These are phyloP conservation scores for Yarrowia alimentaria DNA, from an alignment of 805 yeast genomes.

Conservation along the genomic window DNA sequence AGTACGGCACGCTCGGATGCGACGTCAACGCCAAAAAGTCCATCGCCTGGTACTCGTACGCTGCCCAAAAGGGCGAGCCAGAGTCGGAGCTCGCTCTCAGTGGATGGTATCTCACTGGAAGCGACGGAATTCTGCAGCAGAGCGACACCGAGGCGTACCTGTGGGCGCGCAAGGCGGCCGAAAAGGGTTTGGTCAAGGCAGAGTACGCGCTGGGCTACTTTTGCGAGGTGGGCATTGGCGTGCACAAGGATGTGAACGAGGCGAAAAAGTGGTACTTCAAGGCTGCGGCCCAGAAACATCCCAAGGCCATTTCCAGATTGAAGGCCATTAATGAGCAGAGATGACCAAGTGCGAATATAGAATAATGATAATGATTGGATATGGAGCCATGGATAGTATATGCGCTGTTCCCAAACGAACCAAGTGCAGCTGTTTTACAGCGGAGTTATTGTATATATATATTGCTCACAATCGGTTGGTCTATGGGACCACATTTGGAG, in stretches of 20 bases:
- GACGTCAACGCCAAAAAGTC: conserved; percentile 55
- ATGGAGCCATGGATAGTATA: no score
- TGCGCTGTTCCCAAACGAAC: no score
- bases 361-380: no score
- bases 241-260: conserved; percentile 47
- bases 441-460: no score
- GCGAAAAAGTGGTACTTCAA: conserved; percentile 56
- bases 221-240: conserved; percentile 69
- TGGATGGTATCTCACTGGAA: conserved; percentile 81
- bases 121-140: conserved; percentile 54
- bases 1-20: conserved; percentile 60
- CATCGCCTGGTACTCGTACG: conserved; percentile 70
- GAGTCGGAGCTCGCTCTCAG: conserved; percentile 69
- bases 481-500: no score
- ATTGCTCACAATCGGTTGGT: no score
- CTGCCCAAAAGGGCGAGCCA: conserved; percentile 63
- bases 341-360: no score
- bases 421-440: no score
- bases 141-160: conserved; percentile 67
- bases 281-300: conserved; percentile 65
- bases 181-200: conserved; percentile 64
- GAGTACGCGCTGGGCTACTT: conserved; percentile 72
- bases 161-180: conserved; percentile 73
- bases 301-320: conserved; percentile 50
- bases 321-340: conserved; percentile 11